Evolutionary conservation across 352 stramenopile genomes (phyloP), one percentile per base, ranked within the genome.

Genomic region (Aphanomyces euteiches): DNA sequence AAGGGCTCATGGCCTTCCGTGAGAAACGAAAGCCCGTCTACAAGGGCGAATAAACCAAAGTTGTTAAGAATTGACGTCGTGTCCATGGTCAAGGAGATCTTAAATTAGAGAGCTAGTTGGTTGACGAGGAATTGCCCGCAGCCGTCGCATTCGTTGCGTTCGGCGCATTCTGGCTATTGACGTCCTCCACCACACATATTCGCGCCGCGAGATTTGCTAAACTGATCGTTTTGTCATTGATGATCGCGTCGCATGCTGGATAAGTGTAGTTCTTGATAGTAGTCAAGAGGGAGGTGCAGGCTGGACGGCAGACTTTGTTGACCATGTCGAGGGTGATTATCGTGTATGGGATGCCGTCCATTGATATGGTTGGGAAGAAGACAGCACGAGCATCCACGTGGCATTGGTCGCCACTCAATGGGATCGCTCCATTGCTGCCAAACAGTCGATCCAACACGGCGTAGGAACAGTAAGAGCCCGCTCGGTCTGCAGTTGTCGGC

Each of bases 21-120:
- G 94, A 98, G 71, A 96, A 96, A 75, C 80, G 94, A 70, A 95
- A 95, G 70, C 94, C 94, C 38, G 76, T 83, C 34, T 98, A 96
- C 77, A 95, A 83, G 59, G 90, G 90, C 58, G 78, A 97, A 72
- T 98, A 85, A 86, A 19, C 5, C 15, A 12, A 58, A 12, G 47
- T 38, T 66, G 58, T 72, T 1, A 21, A 10, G 28, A 28, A 28
- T 66, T 8, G 15, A 37, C 8, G 13, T 19, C 50, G 50, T 19
- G 36, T 19, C 7, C 17, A 36, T 58, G 50, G 50, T n/a, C n/a
- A n/a, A n/a, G n/a, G 45, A n/a, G 13, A n/a, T 53, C 13, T n/a
- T 53, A 15, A 53, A 53, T n/a, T 53, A 19, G n/a, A 53, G 13
- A 15, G 13, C n/a, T n/a, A 19, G n/a, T n/a, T n/a, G 45, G n/a